Percentiles rank a stretch among this genome's conserved stretches.
These are phyloP conservation scores for Gaultheria prostrata DNA, from an alignment of 148 eudicot genomes.

Conservation along the genomic window DNA sequence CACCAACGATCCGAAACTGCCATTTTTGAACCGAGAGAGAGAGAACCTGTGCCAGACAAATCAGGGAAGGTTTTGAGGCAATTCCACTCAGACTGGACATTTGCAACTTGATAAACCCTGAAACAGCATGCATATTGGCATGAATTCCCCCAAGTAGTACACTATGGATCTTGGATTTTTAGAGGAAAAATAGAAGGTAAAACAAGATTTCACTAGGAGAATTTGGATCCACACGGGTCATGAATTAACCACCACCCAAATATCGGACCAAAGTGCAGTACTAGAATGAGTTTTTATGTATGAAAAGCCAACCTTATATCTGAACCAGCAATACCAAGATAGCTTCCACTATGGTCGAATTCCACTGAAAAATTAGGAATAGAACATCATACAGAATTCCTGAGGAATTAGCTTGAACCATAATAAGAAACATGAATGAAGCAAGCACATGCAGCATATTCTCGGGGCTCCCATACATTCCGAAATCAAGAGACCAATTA, in stretches of 20 bases:
- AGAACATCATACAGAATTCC: conserved; percentile 6
- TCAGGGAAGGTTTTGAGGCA: conserved; percentile 81
- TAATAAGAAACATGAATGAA: not conserved
- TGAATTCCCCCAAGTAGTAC: not conserved
- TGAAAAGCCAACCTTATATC: conserved; percentile 65
- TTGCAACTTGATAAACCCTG: conserved; percentile 97
- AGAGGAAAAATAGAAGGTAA: not conserved
- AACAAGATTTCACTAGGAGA: too few species aligned
- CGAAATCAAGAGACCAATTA: not conserved
- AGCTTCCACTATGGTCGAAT: conserved; percentile 96
- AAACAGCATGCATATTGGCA: conserved; percentile 12
- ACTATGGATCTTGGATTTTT: not conserved
- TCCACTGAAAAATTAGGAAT: conserved; percentile 57
- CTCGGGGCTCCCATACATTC: not conserved
- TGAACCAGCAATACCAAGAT: conserved; percentile 82
- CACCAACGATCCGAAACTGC: not conserved
- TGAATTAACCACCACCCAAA: not conserved
- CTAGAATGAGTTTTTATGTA: not conserved
- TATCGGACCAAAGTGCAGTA: conserved; percentile 9
- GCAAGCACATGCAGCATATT: not conserved
- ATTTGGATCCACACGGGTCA: not conserved
- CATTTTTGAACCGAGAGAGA: not conserved
- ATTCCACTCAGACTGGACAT: conserved; percentile 90
- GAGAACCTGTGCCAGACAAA: conserved; percentile 88
- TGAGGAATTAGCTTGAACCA: not conserved